These are phyloP conservation scores for Gossypium arboreum DNA, from an alignment of 345 rosid species.

Conservation along the genomic window DNA sequence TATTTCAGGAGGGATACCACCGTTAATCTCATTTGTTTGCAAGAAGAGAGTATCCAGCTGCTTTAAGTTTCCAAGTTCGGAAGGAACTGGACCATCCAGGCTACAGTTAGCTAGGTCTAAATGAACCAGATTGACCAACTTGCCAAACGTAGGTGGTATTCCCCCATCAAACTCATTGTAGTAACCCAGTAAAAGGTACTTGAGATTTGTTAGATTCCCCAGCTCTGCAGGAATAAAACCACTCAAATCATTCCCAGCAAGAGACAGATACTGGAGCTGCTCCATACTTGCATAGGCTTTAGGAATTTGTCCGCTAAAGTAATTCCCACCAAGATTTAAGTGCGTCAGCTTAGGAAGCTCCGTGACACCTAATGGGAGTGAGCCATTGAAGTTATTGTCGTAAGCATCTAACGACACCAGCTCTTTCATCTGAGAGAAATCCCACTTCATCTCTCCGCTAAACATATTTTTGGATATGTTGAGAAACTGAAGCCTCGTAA, in stretches of 20 bases:
- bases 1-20: constrained; percentile 56
- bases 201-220: constrained; percentile 61
- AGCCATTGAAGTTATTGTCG: constrained; percentile 70
- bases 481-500: constrained; percentile 47
- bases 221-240: constrained; percentile 69
- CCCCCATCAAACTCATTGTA: constrained; percentile 68
- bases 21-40: constrained; percentile 66
- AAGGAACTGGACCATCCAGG: constrained; percentile 68
- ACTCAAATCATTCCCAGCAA: constrained; percentile 70
- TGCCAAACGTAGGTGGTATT: constrained; percentile 68
- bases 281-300: constrained; percentile 48
- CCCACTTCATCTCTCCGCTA: constrained; percentile 52
- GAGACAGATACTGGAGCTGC: constrained; percentile 57
- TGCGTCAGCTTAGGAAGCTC: constrained; percentile 40
- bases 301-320: constrained; percentile 69
- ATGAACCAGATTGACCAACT: constrained; percentile 51
- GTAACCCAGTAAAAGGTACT: constrained; percentile 67
- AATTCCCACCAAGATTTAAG: constrained; percentile 90
- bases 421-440: constrained; percentile 41
- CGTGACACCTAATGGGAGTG: constrained; percentile 51
- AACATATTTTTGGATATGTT: constrained; percentile 72
- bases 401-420: constrained; percentile 66
- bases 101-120: constrained; percentile 75
- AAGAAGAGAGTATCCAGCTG: constrained; percentile 60
- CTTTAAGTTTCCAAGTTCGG: constrained; percentile 59